Percentiles rank a stretch among this genome's conserved stretches.
These are phyloP conservation scores for Plasmodium adleri DNA, from an alignment of 169 alveolate species.

Conservation along the genomic window DNA sequence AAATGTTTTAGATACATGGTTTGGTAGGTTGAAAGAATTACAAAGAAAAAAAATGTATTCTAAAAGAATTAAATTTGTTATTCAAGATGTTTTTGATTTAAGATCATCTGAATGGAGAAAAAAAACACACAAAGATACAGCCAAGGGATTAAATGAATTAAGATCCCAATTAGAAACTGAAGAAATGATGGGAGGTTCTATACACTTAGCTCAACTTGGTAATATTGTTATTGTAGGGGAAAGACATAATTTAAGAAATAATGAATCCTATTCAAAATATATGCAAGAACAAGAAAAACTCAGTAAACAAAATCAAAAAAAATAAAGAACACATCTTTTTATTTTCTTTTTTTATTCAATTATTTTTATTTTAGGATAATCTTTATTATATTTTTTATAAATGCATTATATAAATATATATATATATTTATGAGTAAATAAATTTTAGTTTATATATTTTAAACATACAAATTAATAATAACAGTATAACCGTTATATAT, in stretches of 20 bases:
- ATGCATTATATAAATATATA: too few relatives aligned
- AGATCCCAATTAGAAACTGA: constrained; percentile 91
- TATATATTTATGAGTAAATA: neutral
- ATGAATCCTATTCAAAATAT: constrained; percentile 86
- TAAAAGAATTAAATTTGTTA: constrained; percentile 90
- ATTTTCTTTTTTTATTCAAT: constrained; percentile 4
- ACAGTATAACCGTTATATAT: too few relatives aligned
- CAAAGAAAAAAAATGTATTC: constrained; percentile 87
- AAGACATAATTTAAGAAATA: constrained; percentile 88
- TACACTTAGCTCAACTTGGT: constrained; percentile 93
- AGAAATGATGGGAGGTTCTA: constrained; percentile 92
- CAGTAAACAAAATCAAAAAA: constrained; percentile 66
- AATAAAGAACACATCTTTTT: constrained; percentile 29
- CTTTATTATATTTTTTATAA: too few relatives aligned
- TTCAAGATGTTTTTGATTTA: constrained; percentile 92
- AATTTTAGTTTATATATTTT: neutral
- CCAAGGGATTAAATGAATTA: constrained; percentile 92
- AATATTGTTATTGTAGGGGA: constrained; percentile 92
- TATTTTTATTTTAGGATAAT: neutral
- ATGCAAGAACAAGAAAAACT: constrained; percentile 86
- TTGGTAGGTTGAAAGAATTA: constrained; percentile 91
- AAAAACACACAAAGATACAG: constrained; percentile 91
- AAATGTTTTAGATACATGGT: constrained; percentile 92
- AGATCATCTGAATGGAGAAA: constrained; percentile 93
- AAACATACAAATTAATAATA: too few relatives aligned